A percentile compares a stretch with the other conserved stretches of the same genome.
Evolutionary conservation across 225 moss, liverwort and hornwort species (phyloP).

Genomic region (Thuidium tamariscinum): DNA sequence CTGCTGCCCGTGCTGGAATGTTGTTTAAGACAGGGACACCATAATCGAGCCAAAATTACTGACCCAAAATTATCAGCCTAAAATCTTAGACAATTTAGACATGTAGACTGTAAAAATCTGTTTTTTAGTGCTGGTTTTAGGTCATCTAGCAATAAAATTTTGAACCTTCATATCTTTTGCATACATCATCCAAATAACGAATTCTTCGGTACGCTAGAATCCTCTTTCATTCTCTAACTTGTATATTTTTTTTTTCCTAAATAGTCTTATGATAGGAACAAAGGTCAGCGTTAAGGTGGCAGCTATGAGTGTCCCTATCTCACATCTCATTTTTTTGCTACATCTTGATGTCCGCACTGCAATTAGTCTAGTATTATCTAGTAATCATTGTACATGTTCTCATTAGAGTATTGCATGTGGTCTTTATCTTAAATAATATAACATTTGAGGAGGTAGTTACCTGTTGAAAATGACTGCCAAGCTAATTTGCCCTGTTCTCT

Average conservation of each 20-base stretch:
- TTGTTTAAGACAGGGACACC: not conserved
- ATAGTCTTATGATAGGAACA: not conserved
- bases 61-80: not conserved
- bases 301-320: not conserved
- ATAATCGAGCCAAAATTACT: not conserved
- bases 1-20: not conserved
- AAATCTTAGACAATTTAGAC: not conserved
- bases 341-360: not conserved
- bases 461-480: not conserved
- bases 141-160: not conserved
- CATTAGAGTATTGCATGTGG: not conserved
- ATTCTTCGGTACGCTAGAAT: not conserved
- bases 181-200: not conserved
- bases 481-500: not conserved
- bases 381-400: not conserved
- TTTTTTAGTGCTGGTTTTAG: not conserved
- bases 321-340: not conserved
- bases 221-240: not conserved
- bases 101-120: not conserved
- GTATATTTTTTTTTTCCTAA: no score
- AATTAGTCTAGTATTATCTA: not conserved
- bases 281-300: not conserved
- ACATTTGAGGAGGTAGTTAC: not conserved
- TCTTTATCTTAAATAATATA: not conserved
- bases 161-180: not conserved